These are phyloP conservation scores for Leucaena leucocephala DNA, from an alignment of 306 rosid genomes.

Conservation along the genomic window DNA sequence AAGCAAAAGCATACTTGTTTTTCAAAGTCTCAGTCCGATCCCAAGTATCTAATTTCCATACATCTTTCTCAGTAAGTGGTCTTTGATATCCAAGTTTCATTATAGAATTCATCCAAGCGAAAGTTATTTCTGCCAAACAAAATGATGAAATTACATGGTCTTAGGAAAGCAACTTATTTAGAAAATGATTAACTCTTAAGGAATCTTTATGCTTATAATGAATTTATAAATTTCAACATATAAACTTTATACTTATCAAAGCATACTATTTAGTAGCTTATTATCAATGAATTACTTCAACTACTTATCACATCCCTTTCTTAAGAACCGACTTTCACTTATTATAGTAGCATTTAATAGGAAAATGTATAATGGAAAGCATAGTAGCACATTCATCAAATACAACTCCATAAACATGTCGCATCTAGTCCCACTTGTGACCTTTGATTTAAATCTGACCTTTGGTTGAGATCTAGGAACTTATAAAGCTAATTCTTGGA, in stretches of 20 bases:
- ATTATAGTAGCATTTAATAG: slow-evolving; percentile 15
- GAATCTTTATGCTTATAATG: slow-evolving; percentile 15
- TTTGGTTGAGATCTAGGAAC: not conserved
- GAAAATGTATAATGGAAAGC: not conserved
- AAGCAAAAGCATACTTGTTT: slow-evolving; percentile 50
- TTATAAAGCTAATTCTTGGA: not conserved
- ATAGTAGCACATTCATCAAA: slow-evolving; percentile 26
- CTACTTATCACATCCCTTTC: slow-evolving; percentile 4
- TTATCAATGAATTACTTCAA: slow-evolving; percentile 4
- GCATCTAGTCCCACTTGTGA: not conserved
- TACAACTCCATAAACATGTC: not conserved
- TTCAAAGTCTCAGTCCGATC: slow-evolving; percentile 80
- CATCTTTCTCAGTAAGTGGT: slow-evolving; percentile 85
- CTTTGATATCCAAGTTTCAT: slow-evolving; percentile 81
- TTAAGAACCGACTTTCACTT: slow-evolving; percentile 27
- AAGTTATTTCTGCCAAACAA: slow-evolving; percentile 52
- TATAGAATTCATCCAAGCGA: slow-evolving; percentile 85
- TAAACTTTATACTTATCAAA: not conserved
- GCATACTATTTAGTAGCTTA: not conserved
- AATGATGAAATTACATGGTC: slow-evolving; percentile 31
- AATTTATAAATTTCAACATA: slow-evolving; percentile 1
- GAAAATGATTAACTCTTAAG: slow-evolving; percentile 15
- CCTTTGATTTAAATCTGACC: not conserved
- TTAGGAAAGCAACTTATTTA: slow-evolving; percentile 25
- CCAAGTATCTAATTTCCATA: slow-evolving; percentile 94